A percentile compares a stretch with the other conserved stretches of the same genome.
Evolutionary conservation across 2,329 filamentous ascomycete species (phyloP).

Genomic region (Venturia aucupariae): DNA sequence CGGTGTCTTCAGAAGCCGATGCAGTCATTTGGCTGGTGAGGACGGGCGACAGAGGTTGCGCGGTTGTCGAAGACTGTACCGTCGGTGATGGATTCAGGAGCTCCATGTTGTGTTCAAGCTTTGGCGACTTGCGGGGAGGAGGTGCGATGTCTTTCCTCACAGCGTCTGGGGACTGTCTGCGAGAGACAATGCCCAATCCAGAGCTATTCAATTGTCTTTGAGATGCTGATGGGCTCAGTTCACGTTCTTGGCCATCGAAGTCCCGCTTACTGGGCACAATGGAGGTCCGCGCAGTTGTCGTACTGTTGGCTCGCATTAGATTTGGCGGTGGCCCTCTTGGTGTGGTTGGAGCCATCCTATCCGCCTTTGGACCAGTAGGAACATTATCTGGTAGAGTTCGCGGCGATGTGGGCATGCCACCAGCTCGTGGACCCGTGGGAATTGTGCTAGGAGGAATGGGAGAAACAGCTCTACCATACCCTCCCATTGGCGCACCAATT

Average conservation of each 20-base stretch:
- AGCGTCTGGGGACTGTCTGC: neutral
- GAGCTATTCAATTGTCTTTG: neutral
- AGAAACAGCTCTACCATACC: conserved; percentile 6
- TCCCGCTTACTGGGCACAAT: conserved; percentile 38
- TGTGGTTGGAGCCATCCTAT: conserved; percentile 14
- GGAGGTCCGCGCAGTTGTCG: neutral
- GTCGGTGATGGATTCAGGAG: neutral
- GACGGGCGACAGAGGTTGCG: neutral
- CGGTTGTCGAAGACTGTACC: neutral
- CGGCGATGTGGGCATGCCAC: conserved; percentile 15
- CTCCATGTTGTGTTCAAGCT: neutral
- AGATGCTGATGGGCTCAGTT: conserved; percentile 15
- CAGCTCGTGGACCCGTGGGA: conserved; percentile 32
- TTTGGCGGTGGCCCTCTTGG: conserved; percentile 8
- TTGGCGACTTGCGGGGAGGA: conserved; percentile 3
- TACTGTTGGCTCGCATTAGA: neutral
- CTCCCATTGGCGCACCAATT: conserved; percentile 5
- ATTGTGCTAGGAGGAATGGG: conserved; percentile 22
- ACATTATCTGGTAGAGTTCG: conserved; percentile 21
- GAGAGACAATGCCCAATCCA: neutral
- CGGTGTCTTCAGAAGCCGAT: conserved; percentile 1
- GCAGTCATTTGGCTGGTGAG: neutral
- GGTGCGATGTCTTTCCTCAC: neutral
- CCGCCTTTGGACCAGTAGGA: conserved; percentile 33
- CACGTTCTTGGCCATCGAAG: conserved; percentile 34